A percentile compares a stretch with the other conserved stretches of the same genome.
Conservation (phyloP, 2,329 filamentous ascomycete genomes). For the Pseudogymnoascus sp. region DNA sequence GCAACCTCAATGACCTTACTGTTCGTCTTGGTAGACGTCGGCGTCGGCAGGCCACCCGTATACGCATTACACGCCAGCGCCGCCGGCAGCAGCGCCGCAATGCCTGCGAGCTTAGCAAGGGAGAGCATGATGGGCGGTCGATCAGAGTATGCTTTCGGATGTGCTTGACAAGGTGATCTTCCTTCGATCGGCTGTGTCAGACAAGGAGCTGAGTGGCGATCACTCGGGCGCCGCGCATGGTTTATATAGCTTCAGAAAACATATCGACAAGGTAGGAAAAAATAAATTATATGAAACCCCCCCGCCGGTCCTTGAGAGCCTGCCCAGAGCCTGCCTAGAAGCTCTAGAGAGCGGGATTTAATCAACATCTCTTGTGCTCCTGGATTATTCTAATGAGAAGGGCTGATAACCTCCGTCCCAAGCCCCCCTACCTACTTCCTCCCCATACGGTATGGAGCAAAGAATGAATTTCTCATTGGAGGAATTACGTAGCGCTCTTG, state of each 20-base stretch:
- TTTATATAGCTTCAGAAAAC: not conserved
- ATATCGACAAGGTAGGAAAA: not conserved
- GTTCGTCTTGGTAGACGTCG: conserved; percentile 25
- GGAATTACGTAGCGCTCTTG: not conserved
- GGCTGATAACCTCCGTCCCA: not conserved
- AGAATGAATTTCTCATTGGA: not conserved
- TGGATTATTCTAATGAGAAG: not conserved
- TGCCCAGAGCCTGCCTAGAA: not conserved
- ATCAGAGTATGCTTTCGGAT: not conserved
- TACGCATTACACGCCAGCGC: conserved; percentile 29
- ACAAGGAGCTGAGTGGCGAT: not conserved
- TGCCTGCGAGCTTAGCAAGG: conserved; percentile 10
- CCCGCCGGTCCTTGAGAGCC: not conserved
- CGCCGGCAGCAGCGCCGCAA: conserved; percentile 25
- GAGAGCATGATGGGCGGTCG: not conserved
- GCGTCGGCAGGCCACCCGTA: conserved; percentile 27
- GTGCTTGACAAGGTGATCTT: not conserved
- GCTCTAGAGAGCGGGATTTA: not conserved
- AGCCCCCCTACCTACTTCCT: not conserved
- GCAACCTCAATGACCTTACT: conserved; percentile 29
- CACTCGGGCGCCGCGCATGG: not conserved
- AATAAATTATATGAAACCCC: not conserved
- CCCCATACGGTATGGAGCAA: not conserved
- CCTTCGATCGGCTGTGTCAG: not conserved
- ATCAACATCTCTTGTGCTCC: not conserved